A percentile compares a stretch with the other conserved stretches of the same genome.
Evolutionary conservation across 2,329 filamentous ascomycete genomes (phyloP).

Genomic region (Trichoderma sp.): DNA sequence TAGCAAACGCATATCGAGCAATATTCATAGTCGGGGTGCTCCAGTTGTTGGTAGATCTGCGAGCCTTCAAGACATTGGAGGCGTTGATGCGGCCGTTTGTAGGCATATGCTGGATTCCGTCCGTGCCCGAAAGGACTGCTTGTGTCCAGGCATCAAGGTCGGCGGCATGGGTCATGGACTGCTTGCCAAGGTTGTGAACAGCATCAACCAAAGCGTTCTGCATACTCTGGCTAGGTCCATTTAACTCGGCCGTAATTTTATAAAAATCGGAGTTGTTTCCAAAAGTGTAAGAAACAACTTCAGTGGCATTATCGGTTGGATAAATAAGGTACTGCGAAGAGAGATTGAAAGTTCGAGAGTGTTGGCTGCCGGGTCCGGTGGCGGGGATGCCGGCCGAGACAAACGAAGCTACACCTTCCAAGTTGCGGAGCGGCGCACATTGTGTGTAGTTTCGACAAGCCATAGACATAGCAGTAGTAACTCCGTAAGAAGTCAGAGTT

Average conservation of each 20-base stretch:
- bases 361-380: constrained; percentile 7
- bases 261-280: constrained; percentile 16
- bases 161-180: constrained; percentile 7
- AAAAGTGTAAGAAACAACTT: background rate
- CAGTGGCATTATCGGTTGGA: background rate
- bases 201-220: constrained; percentile 2
- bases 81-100: constrained; percentile 4
- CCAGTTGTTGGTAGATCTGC: background rate
- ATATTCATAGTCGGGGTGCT: constrained; percentile 14
- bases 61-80: background rate
- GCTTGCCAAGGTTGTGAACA: constrained; percentile 5
- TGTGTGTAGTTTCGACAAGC: constrained; percentile 9
- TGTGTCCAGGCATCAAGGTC: constrained; percentile 1
- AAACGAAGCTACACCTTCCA: constrained; percentile 7
- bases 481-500: background rate
- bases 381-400: constrained; percentile 1
- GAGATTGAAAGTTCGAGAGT: constrained; percentile 10
- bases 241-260: constrained; percentile 4
- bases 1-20: constrained; percentile 4
- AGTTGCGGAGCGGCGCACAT: background rate
- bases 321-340: background rate
- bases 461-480: constrained; percentile 3
- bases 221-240: constrained; percentile 7
- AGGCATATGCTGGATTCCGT: constrained; percentile 1
- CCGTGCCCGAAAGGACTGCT: background rate